These are phyloP conservation scores for Mortierella sp. DNA, from an alignment of 371 early-diverging fungal species.

Conservation along the genomic window DNA sequence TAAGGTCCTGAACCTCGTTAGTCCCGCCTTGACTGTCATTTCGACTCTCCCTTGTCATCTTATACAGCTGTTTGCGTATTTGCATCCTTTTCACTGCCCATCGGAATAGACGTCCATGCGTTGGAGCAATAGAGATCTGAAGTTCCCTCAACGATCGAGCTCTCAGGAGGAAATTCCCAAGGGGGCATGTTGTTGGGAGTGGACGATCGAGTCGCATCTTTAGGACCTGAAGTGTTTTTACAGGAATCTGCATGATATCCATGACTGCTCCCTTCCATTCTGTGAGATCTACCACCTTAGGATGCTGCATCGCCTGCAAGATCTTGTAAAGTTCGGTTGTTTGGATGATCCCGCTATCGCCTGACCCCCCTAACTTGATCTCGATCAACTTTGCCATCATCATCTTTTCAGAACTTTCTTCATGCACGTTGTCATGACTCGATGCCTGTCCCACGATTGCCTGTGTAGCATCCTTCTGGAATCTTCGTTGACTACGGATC, in stretches of 20 bases:
- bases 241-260: conserved; percentile 26
- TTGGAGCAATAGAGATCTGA: conserved; percentile 21
- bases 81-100: conserved; percentile 17
- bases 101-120: conserved; percentile 17
- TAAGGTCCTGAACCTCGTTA: not conserved
- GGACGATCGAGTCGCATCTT: conserved; percentile 20
- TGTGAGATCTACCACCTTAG: conserved; percentile 16
- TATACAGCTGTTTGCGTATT: not conserved
- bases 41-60: not conserved
- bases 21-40: not conserved
- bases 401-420: not conserved
- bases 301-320: conserved; percentile 17
- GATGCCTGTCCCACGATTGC: not conserved
- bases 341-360: conserved; percentile 13
- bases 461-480: not conserved
- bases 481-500: not conserved
- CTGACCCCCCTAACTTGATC: conserved; percentile 25
- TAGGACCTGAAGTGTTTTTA: not conserved
- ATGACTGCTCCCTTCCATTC: conserved; percentile 25
- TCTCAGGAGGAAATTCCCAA: not conserved
- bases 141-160: conserved; percentile 11
- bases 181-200: not conserved
- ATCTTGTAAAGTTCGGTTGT: conserved; percentile 25
- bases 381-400: conserved; percentile 17
- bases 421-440: not conserved